Conservation (phyloP, 1,139 yeast genomes). For the Casaregolazyma lundiana region DNA sequence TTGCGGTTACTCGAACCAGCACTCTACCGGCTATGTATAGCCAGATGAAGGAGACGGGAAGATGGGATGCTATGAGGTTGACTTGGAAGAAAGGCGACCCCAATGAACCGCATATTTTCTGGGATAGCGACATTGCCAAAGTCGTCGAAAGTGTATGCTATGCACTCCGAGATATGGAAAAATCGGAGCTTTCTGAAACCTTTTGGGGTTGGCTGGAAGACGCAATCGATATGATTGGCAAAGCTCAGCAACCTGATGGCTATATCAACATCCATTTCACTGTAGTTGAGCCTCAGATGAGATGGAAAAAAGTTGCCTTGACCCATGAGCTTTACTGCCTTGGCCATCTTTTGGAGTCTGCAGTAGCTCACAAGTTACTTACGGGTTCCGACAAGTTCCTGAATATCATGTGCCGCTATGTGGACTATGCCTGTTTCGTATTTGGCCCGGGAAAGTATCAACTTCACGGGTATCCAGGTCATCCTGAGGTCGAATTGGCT, state of each 20-base stretch:
- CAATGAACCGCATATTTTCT: slow-evolving; percentile 23
- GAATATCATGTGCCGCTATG: slow-evolving; percentile 22
- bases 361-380: slow-evolving; percentile 26
- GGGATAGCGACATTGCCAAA: slow-evolving; percentile 32
- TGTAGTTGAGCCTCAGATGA: slow-evolving; percentile 24
- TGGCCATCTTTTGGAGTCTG: slow-evolving; percentile 29
- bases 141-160: slow-evolving; percentile 27
- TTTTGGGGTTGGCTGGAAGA: slow-evolving; percentile 24
- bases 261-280: slow-evolving; percentile 27
- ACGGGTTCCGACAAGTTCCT: slow-evolving; percentile 23
- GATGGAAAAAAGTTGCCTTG: slow-evolving; percentile 23
- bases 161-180: slow-evolving; percentile 16
- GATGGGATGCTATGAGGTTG: slow-evolving; percentile 28
- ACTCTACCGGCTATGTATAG: slow-evolving; percentile 29
- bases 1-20: slow-evolving; percentile 16
- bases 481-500: slow-evolving; percentile 29
- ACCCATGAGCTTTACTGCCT: slow-evolving; percentile 29
- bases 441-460: slow-evolving; percentile 25
- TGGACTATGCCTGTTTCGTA: slow-evolving; percentile 20
- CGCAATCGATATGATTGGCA: slow-evolving; percentile 23
- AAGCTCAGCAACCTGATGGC: slow-evolving; percentile 29
- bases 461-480: slow-evolving; percentile 29
- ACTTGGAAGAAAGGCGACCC: slow-evolving; percentile 20
- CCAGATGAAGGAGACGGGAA: slow-evolving; percentile 25
- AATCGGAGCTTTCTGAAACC: slow-evolving; percentile 16